Base-by-base conservation (phyloP, 23 red algal genomes). In the Pyropia haitanensis region DNA sequence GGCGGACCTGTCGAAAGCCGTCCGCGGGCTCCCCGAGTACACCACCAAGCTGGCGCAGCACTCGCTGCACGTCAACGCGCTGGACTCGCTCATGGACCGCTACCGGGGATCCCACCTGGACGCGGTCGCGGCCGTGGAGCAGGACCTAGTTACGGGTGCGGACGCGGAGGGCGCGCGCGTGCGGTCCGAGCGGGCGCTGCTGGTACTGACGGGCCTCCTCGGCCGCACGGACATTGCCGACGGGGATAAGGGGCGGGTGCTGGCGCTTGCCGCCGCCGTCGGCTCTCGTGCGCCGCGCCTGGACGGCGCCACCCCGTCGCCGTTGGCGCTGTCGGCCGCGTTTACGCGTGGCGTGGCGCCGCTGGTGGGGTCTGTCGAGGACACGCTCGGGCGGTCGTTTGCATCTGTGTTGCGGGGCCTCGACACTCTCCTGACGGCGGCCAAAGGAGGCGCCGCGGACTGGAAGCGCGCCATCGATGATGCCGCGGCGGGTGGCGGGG, bases 21-120 rank as follows among this genome's bases (percentile, higher is more conserved):
- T 96, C 18, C 79, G 91, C 8, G 55, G 83, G 23, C 76, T 96
- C 24, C 91, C 91, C 46, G 67, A 88, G 51, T 96, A 86, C 18
- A 68, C 77, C 30, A 73, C 78, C 60, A 49, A 65, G 29, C 77
- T 87, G 18, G 78, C 75, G n/a, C 70, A 78, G 18, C 72, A 85
- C 64, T 67, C 83, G 2, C 71, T 96, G 75, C 91, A 96, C 59
- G 80, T 84, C 21, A 60, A 72, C 48, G 58, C 78, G 9, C 53
- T 79, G 7, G 65, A 70, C 27, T 27, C 49, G 44, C 89, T 83
- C 71, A 63, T 96, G 46, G 23, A 51, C 18, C 17, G 34, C 19
- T 88, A 71, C 52, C 48, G 50, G 2, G 67, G 56, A 15, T 62
- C 63, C 28, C 69, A 73, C 18, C 53, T 96, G 54, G 70, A 67